Evolutionary conservation across 495 filamentous ascomycete genomes (phyloP).

Genomic region (Pyronema omphalodes): DNA sequence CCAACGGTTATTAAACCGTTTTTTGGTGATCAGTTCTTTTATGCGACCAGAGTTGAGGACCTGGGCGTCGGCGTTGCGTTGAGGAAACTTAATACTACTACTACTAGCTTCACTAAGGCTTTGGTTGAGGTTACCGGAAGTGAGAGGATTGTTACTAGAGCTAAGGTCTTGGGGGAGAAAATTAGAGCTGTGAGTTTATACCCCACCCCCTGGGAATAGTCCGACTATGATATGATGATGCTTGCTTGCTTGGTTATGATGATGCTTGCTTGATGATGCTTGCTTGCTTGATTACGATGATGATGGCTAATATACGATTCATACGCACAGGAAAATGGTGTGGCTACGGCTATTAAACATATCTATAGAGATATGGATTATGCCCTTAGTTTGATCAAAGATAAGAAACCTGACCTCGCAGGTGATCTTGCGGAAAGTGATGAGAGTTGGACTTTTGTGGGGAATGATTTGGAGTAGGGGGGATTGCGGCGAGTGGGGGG

Average conservation of each 20-base stretch:
- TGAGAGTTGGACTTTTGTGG: conserved; percentile 59
- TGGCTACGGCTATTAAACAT: conserved; percentile 70
- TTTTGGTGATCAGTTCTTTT: conserved; percentile 97
- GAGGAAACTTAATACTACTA: conserved; percentile 66
- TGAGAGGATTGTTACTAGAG: conserved; percentile 76
- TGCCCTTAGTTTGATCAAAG: conserved; percentile 56
- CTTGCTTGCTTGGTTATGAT: no score
- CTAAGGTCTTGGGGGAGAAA: conserved; percentile 58
- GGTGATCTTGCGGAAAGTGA: conserved; percentile 39
- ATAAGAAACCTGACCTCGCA: conserved; percentile 34
- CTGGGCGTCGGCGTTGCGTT: conserved; percentile 80
- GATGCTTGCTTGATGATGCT: no score
- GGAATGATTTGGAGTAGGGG: conserved; percentile 32
- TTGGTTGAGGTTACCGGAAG: conserved; percentile 84
- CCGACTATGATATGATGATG: no score
- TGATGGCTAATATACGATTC: background rate
- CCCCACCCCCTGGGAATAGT: no score
- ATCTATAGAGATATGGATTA: conserved; percentile 95
- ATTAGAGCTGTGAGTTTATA: conserved; percentile 68
- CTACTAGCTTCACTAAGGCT: conserved; percentile 65
- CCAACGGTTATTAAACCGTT: conserved; percentile 94
- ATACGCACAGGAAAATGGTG: conserved; percentile 66
- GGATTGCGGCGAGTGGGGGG: no score
- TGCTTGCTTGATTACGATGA: no score
- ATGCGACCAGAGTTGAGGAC: conserved; percentile 72